phyloP scores from a whole-genome alignment of 345 rosid genomes.

The Anastatica hierochuntica region DNA sequence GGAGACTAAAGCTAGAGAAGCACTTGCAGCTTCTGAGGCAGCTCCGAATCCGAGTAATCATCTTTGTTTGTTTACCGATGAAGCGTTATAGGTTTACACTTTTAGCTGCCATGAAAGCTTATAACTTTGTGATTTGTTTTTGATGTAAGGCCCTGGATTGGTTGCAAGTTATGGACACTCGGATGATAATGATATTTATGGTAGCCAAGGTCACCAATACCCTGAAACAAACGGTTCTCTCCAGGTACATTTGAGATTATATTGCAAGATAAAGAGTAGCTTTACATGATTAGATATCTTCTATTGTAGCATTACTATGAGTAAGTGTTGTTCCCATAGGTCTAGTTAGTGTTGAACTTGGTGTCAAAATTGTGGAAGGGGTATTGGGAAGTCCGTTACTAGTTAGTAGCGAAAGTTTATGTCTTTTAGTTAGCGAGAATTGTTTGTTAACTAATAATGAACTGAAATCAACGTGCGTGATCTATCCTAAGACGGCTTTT shows the following conservation, averaged over 20 bases:
- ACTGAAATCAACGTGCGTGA: background rate
- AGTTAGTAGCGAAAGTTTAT: background rate
- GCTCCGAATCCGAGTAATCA: conserved; percentile 40
- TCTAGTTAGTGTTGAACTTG: background rate
- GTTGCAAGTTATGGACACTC: conserved; percentile 37
- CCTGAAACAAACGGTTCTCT: conserved; percentile 35
- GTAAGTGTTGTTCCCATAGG: no score
- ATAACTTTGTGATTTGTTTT: background rate
- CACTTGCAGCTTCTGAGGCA: conserved; percentile 24
- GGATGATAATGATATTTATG: conserved; percentile 28
- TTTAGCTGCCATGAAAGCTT: background rate
- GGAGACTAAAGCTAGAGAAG: conserved; percentile 40
- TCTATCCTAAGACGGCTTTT: background rate
- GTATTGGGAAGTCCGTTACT: background rate
- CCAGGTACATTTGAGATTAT: conserved; percentile 35
- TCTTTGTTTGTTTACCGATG: background rate
- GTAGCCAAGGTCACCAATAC: conserved; percentile 24
- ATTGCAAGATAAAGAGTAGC: background rate
- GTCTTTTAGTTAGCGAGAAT: background rate
- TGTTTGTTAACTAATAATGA: background rate
- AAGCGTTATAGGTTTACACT: background rate
- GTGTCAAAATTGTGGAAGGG: background rate
- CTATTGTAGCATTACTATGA: background rate
- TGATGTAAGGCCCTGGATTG: conserved; percentile 31
- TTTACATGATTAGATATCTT: background rate